These are phyloP conservation scores for Medicago lupulina DNA, from an alignment of 306 rosid species.

Conservation along the genomic window DNA sequence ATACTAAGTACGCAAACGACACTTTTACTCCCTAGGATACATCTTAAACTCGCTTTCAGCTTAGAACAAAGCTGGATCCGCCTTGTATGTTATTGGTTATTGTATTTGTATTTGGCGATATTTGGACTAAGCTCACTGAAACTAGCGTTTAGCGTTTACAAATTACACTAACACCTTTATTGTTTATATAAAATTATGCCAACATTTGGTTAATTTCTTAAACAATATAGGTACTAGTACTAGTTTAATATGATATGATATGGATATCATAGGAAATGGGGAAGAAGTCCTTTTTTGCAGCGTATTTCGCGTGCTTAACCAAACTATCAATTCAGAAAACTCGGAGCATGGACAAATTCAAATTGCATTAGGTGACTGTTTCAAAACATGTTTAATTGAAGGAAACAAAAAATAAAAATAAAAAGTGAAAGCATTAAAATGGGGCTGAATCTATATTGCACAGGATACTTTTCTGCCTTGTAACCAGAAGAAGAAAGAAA, in stretches of 20 bases:
- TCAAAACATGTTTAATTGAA: background rate
- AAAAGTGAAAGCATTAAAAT: background rate
- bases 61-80: background rate
- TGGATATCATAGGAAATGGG: background rate
- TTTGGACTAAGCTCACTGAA: background rate
- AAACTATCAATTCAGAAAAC: background rate
- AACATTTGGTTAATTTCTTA: background rate
- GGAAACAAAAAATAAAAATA: background rate
- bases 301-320: conserved; percentile 30
- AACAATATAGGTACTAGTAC: background rate
- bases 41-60: conserved; percentile 19
- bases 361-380: conserved; percentile 1
- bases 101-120: background rate
- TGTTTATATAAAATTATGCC: background rate
- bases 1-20: conserved; percentile 26
- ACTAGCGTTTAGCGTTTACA: background rate
- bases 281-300: background rate
- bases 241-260: background rate
- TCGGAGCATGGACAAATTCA: conserved; percentile 12
- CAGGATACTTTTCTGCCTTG: too few species aligned
- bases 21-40: conserved; percentile 10
- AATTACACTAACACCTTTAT: too few species aligned
- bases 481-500: too few species aligned
- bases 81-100: background rate
- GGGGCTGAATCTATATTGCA: too few species aligned